phyloP scores from a whole-genome alignment of 2,329 filamentous ascomycete species.

The Ascochyta lentis region DNA sequence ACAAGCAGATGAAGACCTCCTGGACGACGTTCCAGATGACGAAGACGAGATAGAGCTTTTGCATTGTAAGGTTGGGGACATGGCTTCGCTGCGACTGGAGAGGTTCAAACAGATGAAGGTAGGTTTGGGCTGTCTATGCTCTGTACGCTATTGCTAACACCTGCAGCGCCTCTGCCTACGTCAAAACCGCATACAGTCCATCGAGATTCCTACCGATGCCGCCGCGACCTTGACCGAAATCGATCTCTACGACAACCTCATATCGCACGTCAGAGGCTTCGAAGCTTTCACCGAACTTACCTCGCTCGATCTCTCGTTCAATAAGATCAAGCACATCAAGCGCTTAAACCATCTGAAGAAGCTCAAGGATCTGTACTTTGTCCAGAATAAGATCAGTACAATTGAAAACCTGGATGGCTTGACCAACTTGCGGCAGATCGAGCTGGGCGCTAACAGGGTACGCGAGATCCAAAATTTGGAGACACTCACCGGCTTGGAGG shows the following conservation, averaged over 20 bases:
- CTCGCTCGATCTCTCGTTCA: constrained; percentile 91
- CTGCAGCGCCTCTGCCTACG: constrained; percentile 79
- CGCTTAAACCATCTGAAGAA: constrained; percentile 78
- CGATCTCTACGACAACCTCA: constrained; percentile 96
- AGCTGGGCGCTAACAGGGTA: constrained; percentile 91
- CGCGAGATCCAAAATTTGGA: constrained; percentile 87
- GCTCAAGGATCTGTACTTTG: constrained; percentile 85
- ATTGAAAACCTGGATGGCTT: constrained; percentile 86
- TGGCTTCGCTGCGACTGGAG: constrained; percentile 78
- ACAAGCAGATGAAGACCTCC: constrained; percentile 57
- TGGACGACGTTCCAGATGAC: constrained; percentile 64
- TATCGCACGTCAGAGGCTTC: constrained; percentile 83
- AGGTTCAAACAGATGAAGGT: constrained; percentile 78
- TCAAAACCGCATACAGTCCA: constrained; percentile 84
- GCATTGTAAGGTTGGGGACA: constrained; percentile 83
- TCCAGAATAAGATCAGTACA: constrained; percentile 89
- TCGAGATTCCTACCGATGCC: constrained; percentile 74
- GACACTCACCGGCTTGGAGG: constrained; percentile 75
- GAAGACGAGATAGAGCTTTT: constrained; percentile 76
- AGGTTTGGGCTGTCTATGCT: constrained; percentile 13
- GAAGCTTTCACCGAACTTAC: constrained; percentile 78
- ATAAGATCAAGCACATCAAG: constrained; percentile 99
- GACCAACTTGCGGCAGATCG: constrained; percentile 77
- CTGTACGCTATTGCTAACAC: constrained; percentile 4
- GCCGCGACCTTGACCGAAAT: constrained; percentile 77